Percentiles rank a stretch among this genome's conserved stretches.
These are phyloP conservation scores for Leccinum fuscescens DNA, from an alignment of 1,284 basidiomycete species.

Conservation along the genomic window DNA sequence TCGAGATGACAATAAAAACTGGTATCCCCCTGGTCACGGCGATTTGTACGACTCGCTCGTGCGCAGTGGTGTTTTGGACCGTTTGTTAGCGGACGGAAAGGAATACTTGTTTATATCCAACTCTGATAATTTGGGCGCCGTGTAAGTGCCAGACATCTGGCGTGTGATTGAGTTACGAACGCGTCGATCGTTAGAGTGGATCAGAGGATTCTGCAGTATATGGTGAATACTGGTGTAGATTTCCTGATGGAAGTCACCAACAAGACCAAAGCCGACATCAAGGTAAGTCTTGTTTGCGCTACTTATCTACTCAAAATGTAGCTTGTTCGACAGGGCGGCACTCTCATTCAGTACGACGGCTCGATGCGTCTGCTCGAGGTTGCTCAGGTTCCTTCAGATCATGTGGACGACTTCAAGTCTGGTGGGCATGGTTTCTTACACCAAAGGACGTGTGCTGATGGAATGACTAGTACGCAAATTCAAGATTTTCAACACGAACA, in stretches of 20 bases:
- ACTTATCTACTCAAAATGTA: not conserved
- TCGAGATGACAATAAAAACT: conserved; percentile 84
- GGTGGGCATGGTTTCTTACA: conserved; percentile 4
- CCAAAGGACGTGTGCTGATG: not conserved
- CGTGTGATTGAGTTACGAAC: conserved; percentile 18
- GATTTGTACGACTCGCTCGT: conserved; percentile 91
- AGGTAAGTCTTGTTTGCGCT: conserved; percentile 3
- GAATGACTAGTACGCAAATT: conserved; percentile 65
- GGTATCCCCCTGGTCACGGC: conserved; percentile 99
- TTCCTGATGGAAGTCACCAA: conserved; percentile 99
- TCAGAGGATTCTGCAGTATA: conserved; percentile 81
- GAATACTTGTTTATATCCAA: conserved; percentile 99
- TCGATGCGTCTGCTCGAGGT: conserved; percentile 92
- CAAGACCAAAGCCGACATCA: conserved; percentile 99
- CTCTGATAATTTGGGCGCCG: conserved; percentile 96
- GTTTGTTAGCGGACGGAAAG: conserved; percentile 91
- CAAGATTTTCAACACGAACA: conserved; percentile 97
- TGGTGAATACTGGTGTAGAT: conserved; percentile 82
- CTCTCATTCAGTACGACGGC: conserved; percentile 93
- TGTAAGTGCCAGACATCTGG: conserved; percentile 85
- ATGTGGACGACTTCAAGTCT: conserved; percentile 96
- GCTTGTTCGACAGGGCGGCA: conserved; percentile 72
- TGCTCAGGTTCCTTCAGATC: conserved; percentile 94
- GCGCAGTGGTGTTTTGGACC: conserved; percentile 93
- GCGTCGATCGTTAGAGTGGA: conserved; percentile 53